phyloP scores from a whole-genome alignment of 2,329 filamentous ascomycete genomes.

The Neonectria sp. region DNA sequence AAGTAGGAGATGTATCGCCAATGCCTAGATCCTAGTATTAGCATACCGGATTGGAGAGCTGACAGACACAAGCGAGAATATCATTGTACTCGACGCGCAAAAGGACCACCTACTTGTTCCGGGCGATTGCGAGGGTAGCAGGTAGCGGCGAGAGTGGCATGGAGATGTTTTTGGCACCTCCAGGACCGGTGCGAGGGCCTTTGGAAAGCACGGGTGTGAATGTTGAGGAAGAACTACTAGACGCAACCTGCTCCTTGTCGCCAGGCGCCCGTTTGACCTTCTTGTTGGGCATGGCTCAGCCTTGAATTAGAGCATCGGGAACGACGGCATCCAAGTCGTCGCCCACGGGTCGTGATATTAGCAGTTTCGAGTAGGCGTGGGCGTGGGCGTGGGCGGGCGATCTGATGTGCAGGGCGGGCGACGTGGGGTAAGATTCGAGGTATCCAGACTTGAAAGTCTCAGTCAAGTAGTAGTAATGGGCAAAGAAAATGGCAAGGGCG shows the following conservation, averaged over 20 bases:
- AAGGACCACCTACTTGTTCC: constrained; percentile 73
- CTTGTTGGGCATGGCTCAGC: constrained; percentile 61
- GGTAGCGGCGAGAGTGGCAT: constrained; percentile 29
- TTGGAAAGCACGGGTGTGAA: background rate
- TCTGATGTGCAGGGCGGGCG: constrained; percentile 9
- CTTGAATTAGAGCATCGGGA: constrained; percentile 11
- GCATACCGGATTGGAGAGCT: background rate
- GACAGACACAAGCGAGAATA: background rate
- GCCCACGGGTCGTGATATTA: constrained; percentile 3
- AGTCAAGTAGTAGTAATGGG: constrained; percentile 12
- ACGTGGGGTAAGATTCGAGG: constrained; percentile 13
- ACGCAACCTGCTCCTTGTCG: constrained; percentile 35
- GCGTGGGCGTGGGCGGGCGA: background rate
- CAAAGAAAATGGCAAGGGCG: background rate
- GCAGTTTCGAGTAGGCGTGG: background rate
- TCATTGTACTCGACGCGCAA: background rate
- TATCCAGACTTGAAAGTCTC: background rate
- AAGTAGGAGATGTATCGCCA: constrained; percentile 90
- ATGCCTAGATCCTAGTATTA: constrained; percentile 68
- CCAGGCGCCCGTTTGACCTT: constrained; percentile 64
- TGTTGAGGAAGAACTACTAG: background rate
- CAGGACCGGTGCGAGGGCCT: background rate
- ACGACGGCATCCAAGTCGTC: background rate
- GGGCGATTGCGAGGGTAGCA: constrained; percentile 59
- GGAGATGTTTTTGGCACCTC: constrained; percentile 35